These are phyloP conservation scores for Tothia fuscella DNA, from an alignment of 2,329 filamentous ascomycete species.

Conservation along the genomic window DNA sequence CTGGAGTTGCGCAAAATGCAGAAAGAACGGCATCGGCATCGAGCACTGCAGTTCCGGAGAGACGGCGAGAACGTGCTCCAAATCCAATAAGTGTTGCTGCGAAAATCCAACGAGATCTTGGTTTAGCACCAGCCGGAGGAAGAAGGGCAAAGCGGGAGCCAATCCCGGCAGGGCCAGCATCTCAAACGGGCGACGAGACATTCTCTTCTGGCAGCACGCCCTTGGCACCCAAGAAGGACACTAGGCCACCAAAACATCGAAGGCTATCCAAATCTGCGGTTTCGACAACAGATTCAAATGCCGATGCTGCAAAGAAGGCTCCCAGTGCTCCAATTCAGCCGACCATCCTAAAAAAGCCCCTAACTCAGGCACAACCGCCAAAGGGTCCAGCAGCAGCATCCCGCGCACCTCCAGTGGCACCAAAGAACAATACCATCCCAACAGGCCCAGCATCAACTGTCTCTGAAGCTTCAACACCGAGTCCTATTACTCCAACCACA, in stretches of 20 bases:
- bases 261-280: conserved; percentile 26
- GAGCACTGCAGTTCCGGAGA: conserved; percentile 28
- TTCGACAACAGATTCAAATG: conserved; percentile 22
- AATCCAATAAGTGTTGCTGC: conserved; percentile 34
- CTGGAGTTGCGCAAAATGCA: conserved; percentile 18
- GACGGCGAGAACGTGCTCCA: conserved; percentile 42
- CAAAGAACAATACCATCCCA: conserved; percentile 13
- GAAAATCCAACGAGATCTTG: conserved; percentile 51
- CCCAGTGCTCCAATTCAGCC: conserved; percentile 16
- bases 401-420: conserved; percentile 11
- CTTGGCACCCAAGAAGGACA: conserved; percentile 23
- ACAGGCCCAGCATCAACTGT: conserved; percentile 11
- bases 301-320: conserved; percentile 20
- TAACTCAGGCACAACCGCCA: conserved; percentile 14
- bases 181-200: conserved; percentile 1
- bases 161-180: neutral
- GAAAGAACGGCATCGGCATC: conserved; percentile 21
- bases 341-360: conserved; percentile 28
- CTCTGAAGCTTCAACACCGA: conserved; percentile 22
- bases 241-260: conserved; percentile 24
- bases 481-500: conserved; percentile 16
- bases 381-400: conserved; percentile 21
- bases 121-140: conserved; percentile 35
- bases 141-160: conserved; percentile 27
- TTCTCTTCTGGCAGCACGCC: neutral